phyloP scores from a whole-genome alignment of 352 stramenopile species.

The Phytophthora europaea region DNA sequence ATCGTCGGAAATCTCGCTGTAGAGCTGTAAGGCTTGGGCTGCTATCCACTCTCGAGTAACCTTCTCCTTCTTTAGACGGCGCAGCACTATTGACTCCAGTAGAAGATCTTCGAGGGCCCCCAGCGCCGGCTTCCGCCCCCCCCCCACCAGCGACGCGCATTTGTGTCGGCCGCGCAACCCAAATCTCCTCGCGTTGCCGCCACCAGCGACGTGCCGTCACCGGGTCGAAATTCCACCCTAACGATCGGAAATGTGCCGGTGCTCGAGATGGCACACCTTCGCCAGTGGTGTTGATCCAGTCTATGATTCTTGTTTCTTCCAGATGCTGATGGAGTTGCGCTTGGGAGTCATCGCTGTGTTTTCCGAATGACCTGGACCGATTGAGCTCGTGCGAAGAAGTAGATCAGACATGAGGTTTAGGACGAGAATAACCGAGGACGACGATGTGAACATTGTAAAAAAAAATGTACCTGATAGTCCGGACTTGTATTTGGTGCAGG shows the following conservation, averaged over 20 bases:
- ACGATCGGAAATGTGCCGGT: not conserved
- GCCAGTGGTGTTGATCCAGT: conserved; percentile 5
- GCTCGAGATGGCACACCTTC: conserved; percentile 2
- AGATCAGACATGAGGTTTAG: not conserved
- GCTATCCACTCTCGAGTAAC: not conserved
- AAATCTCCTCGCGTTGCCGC: conserved; percentile 1
- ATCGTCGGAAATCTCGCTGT: not conserved
- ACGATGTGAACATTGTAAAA: too few relatives aligned
- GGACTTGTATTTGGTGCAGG: too few relatives aligned
- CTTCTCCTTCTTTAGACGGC: conserved; percentile 3
- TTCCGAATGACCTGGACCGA: not conserved
- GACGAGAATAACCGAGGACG: too few relatives aligned
- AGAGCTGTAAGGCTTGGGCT: not conserved
- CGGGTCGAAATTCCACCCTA: not conserved
- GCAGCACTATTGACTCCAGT: conserved; percentile 1
- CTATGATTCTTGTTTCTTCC: not conserved
- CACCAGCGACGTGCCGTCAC: not conserved
- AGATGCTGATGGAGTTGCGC: not conserved
- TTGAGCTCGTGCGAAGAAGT: not conserved
- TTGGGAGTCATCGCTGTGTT: not conserved
- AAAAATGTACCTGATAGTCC: too few relatives aligned
- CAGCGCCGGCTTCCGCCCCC: not conserved
- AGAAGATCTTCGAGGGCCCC: not conserved
- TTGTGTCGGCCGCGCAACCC: not conserved
- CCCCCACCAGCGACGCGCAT: not conserved